Base-by-base conservation (phyloP, 2,329 filamentous ascomycete genomes). In the Diaporthe citri region DNA sequence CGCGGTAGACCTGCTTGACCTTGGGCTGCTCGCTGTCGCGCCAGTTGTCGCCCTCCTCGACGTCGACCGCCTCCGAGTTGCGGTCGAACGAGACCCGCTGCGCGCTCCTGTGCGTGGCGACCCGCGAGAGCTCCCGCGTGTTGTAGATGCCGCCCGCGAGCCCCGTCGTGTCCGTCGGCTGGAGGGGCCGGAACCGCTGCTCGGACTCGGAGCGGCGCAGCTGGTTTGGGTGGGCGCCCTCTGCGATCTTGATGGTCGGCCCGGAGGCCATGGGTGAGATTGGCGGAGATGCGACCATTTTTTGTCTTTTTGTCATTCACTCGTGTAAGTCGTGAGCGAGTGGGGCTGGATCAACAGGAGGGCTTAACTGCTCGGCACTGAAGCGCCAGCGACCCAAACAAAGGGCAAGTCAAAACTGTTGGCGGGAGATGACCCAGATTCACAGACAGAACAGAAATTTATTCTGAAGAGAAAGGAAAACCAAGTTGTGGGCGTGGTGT, bases 1-100 rank as follows among this genome's bases (percentile, higher is more conserved):
- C 78, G 43, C 60, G 43, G 69, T 78, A 79, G 28, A 79, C 74
- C 72, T 79, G 78, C 76, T 78, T 79, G 31, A 57, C 71, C 74
- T 74, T 76, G 36, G 55, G 71, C 57, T 73, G 74, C 57, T 76
- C 74, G 43, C 36, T 67, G 39, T 76, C 73, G 34, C 72, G 74
- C 77, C 77, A 79, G 57, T 76, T 72, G 48, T 77, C 75, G 34
- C 77, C 76, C 25, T 78, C 77, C 48, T 78, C 77, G n/a, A 62
- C 75, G 48, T 77, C 77, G n/a, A 71, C 73, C 4, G 52, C 71
- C 39, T 59, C 67, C 4, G 41, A 34, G 17, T 25, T 41, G 43
- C 59, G 71, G 46, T 77, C 76, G 17, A 67, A 72, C 55, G 73
- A 72, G 56, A 72, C 41, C 20, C 57, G 17, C 20, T 56, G 51